phyloP scores from a whole-genome alignment of 192 early-diverging fungal species.

The Linnemannia zychae region DNA sequence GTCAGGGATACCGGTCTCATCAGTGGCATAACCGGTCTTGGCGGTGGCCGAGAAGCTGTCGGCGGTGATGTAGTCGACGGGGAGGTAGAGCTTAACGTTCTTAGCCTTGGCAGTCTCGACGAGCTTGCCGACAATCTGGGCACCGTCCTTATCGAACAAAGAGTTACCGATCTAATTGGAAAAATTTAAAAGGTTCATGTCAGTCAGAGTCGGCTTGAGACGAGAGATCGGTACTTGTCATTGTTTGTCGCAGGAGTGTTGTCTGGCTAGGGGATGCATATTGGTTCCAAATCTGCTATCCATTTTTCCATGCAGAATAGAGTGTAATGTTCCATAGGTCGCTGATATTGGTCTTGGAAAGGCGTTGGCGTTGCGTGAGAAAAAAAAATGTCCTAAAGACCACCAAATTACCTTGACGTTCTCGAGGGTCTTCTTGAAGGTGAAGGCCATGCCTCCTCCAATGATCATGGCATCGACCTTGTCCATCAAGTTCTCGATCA shows the following conservation, averaged over 20 bases:
- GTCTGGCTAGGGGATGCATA: background rate
- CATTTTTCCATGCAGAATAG: slow-evolving; percentile 1
- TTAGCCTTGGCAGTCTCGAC: slow-evolving; percentile 93
- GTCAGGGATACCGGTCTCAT: slow-evolving; percentile 87
- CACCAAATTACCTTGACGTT: slow-evolving; percentile 74
- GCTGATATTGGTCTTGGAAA: background rate
- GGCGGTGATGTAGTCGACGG: slow-evolving; percentile 90
- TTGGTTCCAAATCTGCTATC: background rate
- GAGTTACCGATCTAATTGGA: slow-evolving; percentile 85
- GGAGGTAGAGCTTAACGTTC: slow-evolving; percentile 91
- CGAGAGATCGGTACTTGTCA: background rate
- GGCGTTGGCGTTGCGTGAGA: background rate
- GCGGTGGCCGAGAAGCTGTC: slow-evolving; percentile 91
- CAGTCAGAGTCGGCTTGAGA: background rate
- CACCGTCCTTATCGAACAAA: slow-evolving; percentile 89
- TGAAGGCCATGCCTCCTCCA: slow-evolving; percentile 97
- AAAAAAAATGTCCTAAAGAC: background rate
- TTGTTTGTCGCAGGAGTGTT: background rate
- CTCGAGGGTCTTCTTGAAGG: slow-evolving; percentile 94
- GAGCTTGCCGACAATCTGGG: slow-evolving; percentile 84
- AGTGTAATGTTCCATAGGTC: background rate
- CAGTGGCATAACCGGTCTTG: slow-evolving; percentile 87
- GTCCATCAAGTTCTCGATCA: slow-evolving; percentile 98
- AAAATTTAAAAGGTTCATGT: background rate
- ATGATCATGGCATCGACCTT: slow-evolving; percentile 92